A percentile compares a stretch with the other conserved stretches of the same genome.
These are phyloP conservation scores for Parathielavia hyrcaniae DNA, from an alignment of 495 filamentous ascomycete genomes.

Conservation along the genomic window DNA sequence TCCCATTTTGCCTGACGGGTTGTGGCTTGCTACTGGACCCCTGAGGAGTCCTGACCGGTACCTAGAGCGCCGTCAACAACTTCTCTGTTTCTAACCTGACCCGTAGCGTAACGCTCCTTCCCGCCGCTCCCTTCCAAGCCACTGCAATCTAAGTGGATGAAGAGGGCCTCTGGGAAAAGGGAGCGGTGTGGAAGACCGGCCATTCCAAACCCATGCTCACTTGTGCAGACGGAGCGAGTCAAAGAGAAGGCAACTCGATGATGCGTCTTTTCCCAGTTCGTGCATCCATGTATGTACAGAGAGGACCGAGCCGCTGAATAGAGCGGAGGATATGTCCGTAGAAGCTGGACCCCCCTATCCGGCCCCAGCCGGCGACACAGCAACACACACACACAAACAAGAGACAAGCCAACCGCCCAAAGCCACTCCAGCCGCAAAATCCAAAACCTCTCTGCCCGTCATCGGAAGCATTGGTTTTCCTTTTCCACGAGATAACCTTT, in stretches of 20 bases:
- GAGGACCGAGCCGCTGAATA: neutral
- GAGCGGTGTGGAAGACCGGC: neutral
- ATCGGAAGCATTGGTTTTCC: slow-evolving; percentile 2
- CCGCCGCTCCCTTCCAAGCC: slow-evolving; percentile 5
- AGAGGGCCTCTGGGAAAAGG: neutral
- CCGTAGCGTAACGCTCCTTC: neutral
- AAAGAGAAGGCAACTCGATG: neutral
- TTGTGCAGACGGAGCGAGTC: neutral
- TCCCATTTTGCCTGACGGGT: slow-evolving; percentile 3
- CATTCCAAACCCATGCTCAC: neutral
- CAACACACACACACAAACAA: neutral
- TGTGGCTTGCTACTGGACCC: slow-evolving; percentile 10
- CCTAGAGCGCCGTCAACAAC: neutral
- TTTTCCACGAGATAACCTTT: slow-evolving; percentile 1
- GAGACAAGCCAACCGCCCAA: neutral
- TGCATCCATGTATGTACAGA: slow-evolving; percentile 10
- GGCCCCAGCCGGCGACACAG: neutral
- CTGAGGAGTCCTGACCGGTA: slow-evolving; percentile 5
- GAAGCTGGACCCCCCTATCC: neutral
- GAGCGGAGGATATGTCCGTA: neutral
- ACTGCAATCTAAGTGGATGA: slow-evolving; percentile 1
- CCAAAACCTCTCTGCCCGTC: slow-evolving; percentile 1
- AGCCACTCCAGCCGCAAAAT: slow-evolving; percentile 2
- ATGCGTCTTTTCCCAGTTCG: neutral
- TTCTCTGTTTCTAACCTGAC: neutral